Evolutionary conservation across 2,329 filamentous ascomycete genomes (phyloP).

Genomic region (Plectosphaerella plurivora): DNA sequence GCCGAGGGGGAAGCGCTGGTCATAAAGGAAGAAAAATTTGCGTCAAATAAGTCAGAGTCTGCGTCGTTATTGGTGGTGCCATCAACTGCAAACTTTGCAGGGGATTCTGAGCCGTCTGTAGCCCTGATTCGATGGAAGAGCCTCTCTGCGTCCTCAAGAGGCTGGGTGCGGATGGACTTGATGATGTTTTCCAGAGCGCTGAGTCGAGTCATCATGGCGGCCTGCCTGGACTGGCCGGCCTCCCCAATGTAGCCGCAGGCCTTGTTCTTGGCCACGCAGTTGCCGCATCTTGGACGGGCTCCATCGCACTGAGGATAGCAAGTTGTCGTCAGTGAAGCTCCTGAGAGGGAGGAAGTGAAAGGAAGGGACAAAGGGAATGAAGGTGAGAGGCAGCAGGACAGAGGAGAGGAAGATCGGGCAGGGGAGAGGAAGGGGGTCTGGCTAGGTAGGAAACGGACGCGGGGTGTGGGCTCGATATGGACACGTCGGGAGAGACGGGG

Average conservation of each 20-base stretch:
- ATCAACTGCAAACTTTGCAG: background rate
- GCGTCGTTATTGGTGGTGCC: background rate
- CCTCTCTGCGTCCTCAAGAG: constrained; percentile 16
- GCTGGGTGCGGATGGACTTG: constrained; percentile 14
- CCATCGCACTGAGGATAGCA: constrained; percentile 23
- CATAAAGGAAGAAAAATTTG: background rate
- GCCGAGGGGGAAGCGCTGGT: background rate
- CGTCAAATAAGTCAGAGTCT: background rate
- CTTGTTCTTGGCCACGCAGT: constrained; percentile 19
- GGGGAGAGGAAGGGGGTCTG: background rate
- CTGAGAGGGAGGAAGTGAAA: background rate
- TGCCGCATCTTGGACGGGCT: constrained; percentile 21
- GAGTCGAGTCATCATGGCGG: constrained; percentile 21
- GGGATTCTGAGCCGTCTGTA: background rate
- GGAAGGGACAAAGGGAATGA: background rate
- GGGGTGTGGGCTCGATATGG: no score
- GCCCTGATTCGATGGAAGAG: constrained; percentile 19
- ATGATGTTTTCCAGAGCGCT: constrained; percentile 21
- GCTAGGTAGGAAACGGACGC: background rate
- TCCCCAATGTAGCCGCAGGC: constrained; percentile 25
- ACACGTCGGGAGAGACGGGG: no score
- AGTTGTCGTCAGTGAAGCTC: background rate
- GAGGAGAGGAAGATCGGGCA: background rate
- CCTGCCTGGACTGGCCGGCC: constrained; percentile 22
- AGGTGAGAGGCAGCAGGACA: background rate